Evolutionary conservation across 2,329 filamentous ascomycete genomes (phyloP), one percentile per base, ranked within the genome.

Genomic region (Phialophora verrucosa): DNA sequence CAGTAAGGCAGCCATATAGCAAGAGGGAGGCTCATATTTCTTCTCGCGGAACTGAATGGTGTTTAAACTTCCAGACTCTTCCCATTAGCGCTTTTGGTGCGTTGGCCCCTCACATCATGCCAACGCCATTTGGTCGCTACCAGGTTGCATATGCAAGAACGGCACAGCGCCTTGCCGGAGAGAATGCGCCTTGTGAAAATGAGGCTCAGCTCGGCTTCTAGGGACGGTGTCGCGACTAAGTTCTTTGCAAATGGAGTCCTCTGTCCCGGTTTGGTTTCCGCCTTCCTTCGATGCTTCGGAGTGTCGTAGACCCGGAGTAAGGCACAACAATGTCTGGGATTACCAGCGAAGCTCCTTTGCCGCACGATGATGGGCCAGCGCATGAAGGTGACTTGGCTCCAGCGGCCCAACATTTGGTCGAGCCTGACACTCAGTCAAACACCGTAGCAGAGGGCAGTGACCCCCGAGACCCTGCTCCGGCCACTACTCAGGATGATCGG

Each of bases 111-210:
- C 38, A 44, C 5, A 7, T 44, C 38, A 20, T 44, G 38, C 38
- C 38, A n/a, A n/a, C n/a, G 17, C 38, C 17, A 44, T 44, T 44
- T 6, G 38, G 38, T 44, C 38, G 38, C 3, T 44, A 44, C 38
- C 38, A 44, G 2, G 7, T 44, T 44, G 38, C 38, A 44, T 44
- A 44, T 44, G 38, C 38, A 44, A 44, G 17, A n/a, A 44, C 38
- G 38, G 38, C 38, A 44, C 38, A 44, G 38, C 38, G 38, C 38
- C 38, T 44, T 3, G 38, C n/a, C 7, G 38, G 17, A 44, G 38
- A 44, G 38, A 20, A 44, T n/a, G 38, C 38, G 38, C 38, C 38
- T 44, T 44, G 38, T 44, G 38, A 44, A 44, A 44, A 44, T 44
- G 38, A 44, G 38, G 17, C 38, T 44, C 38, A n/a, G 38, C 17